These are phyloP conservation scores for Penicillium mononematosum DNA, from an alignment of 495 filamentous ascomycete genomes.

Conservation along the genomic window DNA sequence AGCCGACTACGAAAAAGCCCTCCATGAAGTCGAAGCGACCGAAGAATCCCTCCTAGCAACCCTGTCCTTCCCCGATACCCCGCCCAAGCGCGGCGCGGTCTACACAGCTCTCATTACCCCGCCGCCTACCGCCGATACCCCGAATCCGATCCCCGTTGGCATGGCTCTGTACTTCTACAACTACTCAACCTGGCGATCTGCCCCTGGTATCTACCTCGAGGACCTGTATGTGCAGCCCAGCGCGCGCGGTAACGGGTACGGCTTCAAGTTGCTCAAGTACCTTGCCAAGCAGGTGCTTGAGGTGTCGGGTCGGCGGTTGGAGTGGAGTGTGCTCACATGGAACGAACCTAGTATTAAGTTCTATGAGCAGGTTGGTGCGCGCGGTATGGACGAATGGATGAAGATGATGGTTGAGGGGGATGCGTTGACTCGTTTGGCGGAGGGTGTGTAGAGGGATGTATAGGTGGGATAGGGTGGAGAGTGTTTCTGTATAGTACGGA, in stretches of 20 bases:
- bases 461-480: background rate
- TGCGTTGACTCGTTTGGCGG: slow-evolving; percentile 59
- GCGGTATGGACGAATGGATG: slow-evolving; percentile 80
- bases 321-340: slow-evolving; percentile 92
- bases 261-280: slow-evolving; percentile 68
- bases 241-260: slow-evolving; percentile 75
- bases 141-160: slow-evolving; percentile 45
- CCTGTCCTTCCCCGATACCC: slow-evolving; percentile 66
- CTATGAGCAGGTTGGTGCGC: slow-evolving; percentile 78
- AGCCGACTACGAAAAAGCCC: slow-evolving; percentile 75
- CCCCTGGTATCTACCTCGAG: slow-evolving; percentile 90
- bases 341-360: slow-evolving; percentile 88
- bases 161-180: slow-evolving; percentile 71
- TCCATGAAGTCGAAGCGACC: slow-evolving; percentile 76
- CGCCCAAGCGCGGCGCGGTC: slow-evolving; percentile 40
- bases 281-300: slow-evolving; percentile 71
- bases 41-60: slow-evolving; percentile 67
- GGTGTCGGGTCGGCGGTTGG: slow-evolving; percentile 71
- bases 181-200: slow-evolving; percentile 81
- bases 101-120: slow-evolving; percentile 46
- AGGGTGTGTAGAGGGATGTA: slow-evolving; percentile 15
- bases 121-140: slow-evolving; percentile 27
- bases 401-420: slow-evolving; percentile 85
- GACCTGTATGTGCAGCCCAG: slow-evolving; percentile 79
- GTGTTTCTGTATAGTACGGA: background rate